Evolutionary conservation across 2,329 filamentous ascomycete species (phyloP), one percentile per base, ranked within the genome.

Genomic region (Clonostachys chloroleuca): DNA sequence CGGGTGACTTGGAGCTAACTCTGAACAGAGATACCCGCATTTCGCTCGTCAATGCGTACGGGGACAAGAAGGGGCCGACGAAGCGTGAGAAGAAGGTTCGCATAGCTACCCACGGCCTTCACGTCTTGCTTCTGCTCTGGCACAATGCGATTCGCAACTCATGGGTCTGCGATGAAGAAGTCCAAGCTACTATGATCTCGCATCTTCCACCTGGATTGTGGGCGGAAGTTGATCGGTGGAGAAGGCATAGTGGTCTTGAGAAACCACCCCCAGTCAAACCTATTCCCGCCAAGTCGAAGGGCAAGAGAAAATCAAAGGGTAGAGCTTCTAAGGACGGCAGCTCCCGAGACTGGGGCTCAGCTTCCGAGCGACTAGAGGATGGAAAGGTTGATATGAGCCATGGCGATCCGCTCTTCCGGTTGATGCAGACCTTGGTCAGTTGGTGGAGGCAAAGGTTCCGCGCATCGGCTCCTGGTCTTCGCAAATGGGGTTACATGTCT

Each of bases 391-490:
- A 96, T 57, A 78, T 92, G 72, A 94, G 89, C 61, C 80, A 83
- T 40, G 89, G 89, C 0, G 92, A 96, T 63, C 91, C 92, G 1
- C 67, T 95, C 6, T 79, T 92, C 46, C 76, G 84, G 18, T 72
- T 97, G 5, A 74, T 97, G 58, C 87, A 86, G 57, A 75, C 82
- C 5, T 68, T 99, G n/a, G 75, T 85, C 10, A 79, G 84, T 2
- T 96, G 90, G 75, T 99, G 94, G 94, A 91, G 85, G 61, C 87
- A 91, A 57, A 78, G 84, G 34, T 99, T 95, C 64, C 79, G 74
- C 2, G 75, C 94, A 40, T 89, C 83, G 1, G 79, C 85, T 0
- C 90, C 92, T 1, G 89, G 89, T 0, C 60, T 97, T 18, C 80
- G 92, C n/a, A 99, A 97, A 68, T 78, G 81, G 60, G 94, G 94